Base-by-base conservation (phyloP, 1,284 basidiomycete genomes). In the Austroboletus niveus region DNA sequence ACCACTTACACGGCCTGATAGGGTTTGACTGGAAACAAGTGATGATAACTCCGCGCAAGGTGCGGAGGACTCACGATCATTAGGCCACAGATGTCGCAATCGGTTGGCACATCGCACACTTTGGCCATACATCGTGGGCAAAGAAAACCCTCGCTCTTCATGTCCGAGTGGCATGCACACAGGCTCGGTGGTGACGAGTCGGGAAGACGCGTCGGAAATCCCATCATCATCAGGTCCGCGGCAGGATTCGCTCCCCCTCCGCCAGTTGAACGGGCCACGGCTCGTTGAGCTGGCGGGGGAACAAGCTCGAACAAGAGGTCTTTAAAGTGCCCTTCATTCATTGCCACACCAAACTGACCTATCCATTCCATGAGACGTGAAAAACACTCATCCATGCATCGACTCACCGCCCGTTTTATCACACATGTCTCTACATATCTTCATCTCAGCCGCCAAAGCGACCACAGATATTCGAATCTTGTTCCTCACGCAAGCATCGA, bases 11-110 rank as follows among this genome's bases (percentile, higher is more conserved):
- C 82, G 11, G 88, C 80, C 54, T 79, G 71, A 69, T 89, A 96
- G 9, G 86, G 77, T 61, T 85, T 85, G 27, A 95, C 94, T 0
- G 94, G 94, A 66, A 97, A 97, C 35, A 97, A 70, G 67, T 96
- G 94, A 63, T 95, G 91, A 69, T 96, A 97, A 64, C 94, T 97
- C 58, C 96, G 78, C 22, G 96, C 96, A 44, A 99, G 78, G 74
- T 99, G 97, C 7, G 97, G 96, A 50, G 92, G 93, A 73, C 92
- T 95, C 57, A 99, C 96, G 57, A 99, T 92, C 84, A 98, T 98
- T 58, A 99, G 76, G 3, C 94, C 93, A 65, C 96, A 99, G 30
- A 98, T 88, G 62, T 96, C 91, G 67, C 96, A 99, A 68, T 99
- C 97, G 7, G 96, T 99, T 36, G 96, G 96, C 2, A 98, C 94